A percentile compares a stretch with the other conserved stretches of the same genome.
Conservation (phyloP, 2,329 filamentous ascomycete genomes). For the Ampelomyces quisqualis region DNA sequence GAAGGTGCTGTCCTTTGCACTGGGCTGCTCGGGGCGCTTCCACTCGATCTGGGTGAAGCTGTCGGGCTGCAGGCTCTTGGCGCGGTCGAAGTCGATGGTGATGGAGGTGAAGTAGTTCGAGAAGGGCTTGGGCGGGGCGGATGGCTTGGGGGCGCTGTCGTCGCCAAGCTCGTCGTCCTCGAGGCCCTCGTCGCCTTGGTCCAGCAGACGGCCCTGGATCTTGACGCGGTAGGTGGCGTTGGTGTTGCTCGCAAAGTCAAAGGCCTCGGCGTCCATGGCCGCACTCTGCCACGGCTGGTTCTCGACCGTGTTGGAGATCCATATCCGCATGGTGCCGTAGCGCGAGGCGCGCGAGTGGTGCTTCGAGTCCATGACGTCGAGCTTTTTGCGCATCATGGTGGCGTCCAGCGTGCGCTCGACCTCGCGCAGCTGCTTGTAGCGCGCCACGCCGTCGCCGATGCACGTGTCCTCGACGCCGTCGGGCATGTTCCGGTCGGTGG, state of each 20-base stretch:
- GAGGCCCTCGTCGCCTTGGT: constrained; percentile 42
- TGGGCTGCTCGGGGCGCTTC: constrained; percentile 73
- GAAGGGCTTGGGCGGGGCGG: constrained; percentile 55
- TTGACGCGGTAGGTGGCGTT: constrained; percentile 86
- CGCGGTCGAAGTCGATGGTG: constrained; percentile 61
- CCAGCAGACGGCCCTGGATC: constrained; percentile 83
- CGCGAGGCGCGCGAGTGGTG: constrained; percentile 74
- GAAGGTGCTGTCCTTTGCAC: constrained; percentile 72
- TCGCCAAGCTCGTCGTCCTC: constrained; percentile 57
- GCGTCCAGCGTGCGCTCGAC: constrained; percentile 87
- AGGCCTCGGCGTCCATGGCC: constrained; percentile 68
- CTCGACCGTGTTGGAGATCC: constrained; percentile 92
- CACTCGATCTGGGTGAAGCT: constrained; percentile 71
- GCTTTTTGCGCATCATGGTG: constrained; percentile 87
- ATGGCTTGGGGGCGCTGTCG: constrained; percentile 48
- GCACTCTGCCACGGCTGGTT: constrained; percentile 89
- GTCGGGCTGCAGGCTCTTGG: constrained; percentile 65
- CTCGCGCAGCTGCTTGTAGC: constrained; percentile 82
- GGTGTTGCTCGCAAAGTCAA: constrained; percentile 76
- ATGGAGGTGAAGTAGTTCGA: constrained; percentile 84
- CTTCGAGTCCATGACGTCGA: constrained; percentile 84
- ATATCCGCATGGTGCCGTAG: constrained; percentile 83
- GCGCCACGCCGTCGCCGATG: constrained; percentile 76
- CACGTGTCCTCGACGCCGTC: constrained; percentile 79
- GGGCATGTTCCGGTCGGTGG: constrained; percentile 91